phyloP scores from a whole-genome alignment of 164 flowering plant genomes.

The Kalanchoe fedtschenkoi region DNA sequence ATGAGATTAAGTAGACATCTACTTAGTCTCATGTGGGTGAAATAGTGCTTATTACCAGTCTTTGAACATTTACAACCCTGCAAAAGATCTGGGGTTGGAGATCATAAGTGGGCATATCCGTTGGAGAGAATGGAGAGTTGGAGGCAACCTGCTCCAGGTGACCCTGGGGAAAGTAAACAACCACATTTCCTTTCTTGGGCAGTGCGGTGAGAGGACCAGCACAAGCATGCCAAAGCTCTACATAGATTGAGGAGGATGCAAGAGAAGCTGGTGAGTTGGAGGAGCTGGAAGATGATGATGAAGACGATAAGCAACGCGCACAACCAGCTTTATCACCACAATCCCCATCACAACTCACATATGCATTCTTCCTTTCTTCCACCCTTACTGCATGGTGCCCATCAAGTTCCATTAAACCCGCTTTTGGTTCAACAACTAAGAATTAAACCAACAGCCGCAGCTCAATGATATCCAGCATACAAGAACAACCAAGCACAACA shows the following conservation, averaged over 20 bases:
- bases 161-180: constrained; percentile 91
- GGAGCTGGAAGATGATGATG: constrained; percentile 34
- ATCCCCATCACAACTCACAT: constrained; percentile 27
- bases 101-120: constrained; percentile 53
- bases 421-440: background rate
- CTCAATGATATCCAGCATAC: too few relatives aligned
- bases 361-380: constrained; percentile 34
- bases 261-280: constrained; percentile 31
- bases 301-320: constrained; percentile 27
- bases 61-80: constrained; percentile 64
- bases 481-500: constrained; percentile 1
- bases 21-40: background rate
- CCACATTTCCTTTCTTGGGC: constrained; percentile 71
- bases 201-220: constrained; percentile 80
- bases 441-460: too few relatives aligned
- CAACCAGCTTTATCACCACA: constrained; percentile 23
- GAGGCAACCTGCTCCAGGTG: constrained; percentile 52
- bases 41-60: constrained; percentile 13
- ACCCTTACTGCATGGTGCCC: constrained; percentile 55
- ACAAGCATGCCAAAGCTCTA: constrained; percentile 97
- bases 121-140: constrained; percentile 34
- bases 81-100: constrained; percentile 84
- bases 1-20: background rate
- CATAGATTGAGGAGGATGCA: constrained; percentile 36
- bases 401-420: constrained; percentile 81